Base-by-base conservation (phyloP, 164 flowering plant species). In the Saururus chinensis region DNA sequence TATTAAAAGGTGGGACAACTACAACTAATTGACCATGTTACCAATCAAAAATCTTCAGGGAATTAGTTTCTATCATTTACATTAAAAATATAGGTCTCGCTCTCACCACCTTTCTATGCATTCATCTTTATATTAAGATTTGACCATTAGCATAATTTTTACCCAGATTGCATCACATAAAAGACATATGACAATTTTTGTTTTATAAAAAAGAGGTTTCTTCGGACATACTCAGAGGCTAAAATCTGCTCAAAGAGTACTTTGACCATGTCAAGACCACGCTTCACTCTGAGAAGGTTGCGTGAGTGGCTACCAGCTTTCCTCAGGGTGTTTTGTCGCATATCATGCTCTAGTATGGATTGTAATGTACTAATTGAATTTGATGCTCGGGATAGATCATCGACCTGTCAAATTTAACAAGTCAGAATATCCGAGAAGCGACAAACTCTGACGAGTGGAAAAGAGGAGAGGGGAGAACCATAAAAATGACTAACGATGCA, bases 251-350 rank as follows among this genome's bases (percentile, higher is more conserved):
- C 90, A 57, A 93, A 93, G 25, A 93, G 77, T 7, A 93, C 81
- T 67, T 76, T 84, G 61, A 90, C 90, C 98, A 93, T 88, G 66
- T 93, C 95, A 7, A 92, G 69, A 19, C 98, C 97, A 51, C 98
- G 92, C 73, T 89, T 89, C 63, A 89, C 97, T 66, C 89, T 77
- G 73, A 93, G 76, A 35, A 93, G 85, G 66, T 90, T 93, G 69
- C 99, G 79, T 8, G 96, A 69, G 73, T 88, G 92, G 73, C 99
- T 93, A 13, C 99, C 96, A 9, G 80, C 83, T 70, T 70, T 81
- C 61, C 70, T 80, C 40, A 88, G 91, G 58, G 75, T 66, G 51
- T 85, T 70, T 9, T 74, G 74, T 40, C 79, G 74, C 19, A 93
- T 59, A 69, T 93, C 97, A 1, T 40, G 71, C 56, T 90, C 89